A percentile compares a stretch with the other conserved stretches of the same genome.
Evolutionary conservation across 1,284 basidiomycete species (phyloP).

Genomic region (Wolfiporia cocos): DNA sequence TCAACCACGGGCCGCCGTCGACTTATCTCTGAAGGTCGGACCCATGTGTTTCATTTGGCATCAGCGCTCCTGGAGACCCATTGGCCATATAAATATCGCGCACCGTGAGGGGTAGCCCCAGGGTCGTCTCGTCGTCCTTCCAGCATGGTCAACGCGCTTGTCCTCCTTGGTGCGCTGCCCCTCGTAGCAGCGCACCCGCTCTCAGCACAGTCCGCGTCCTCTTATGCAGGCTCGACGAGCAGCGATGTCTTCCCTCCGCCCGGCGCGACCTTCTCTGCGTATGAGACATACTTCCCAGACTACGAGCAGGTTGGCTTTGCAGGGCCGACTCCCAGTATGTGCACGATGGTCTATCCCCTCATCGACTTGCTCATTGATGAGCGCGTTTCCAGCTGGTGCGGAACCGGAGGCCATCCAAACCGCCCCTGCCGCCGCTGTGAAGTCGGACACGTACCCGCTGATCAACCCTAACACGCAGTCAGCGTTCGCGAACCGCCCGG

Average conservation of each 20-base stretch:
- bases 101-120: neutral
- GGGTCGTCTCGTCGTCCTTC: neutral
- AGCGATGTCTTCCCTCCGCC: constrained; percentile 24
- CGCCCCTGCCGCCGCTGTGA: constrained; percentile 18
- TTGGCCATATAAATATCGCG: constrained; percentile 30
- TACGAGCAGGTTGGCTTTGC: constrained; percentile 21
- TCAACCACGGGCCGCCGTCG: too few species aligned
- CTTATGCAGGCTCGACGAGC: constrained; percentile 22
- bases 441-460: constrained; percentile 19
- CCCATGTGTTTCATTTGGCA: too few species aligned
- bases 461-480: constrained; percentile 13
- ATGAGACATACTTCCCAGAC: constrained; percentile 23
- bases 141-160: constrained; percentile 5
- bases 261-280: constrained; percentile 16
- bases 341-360: neutral
- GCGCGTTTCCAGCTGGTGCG: constrained; percentile 14
- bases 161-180: constrained; percentile 6
- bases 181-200: constrained; percentile 4
- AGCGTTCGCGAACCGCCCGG: constrained; percentile 3
- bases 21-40: too few species aligned
- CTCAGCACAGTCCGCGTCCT: constrained; percentile 12
- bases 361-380: neutral
- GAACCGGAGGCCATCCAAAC: constrained; percentile 24
- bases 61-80: constrained; percentile 39
- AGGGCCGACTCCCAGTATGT: constrained; percentile 26